A percentile compares a stretch with the other conserved stretches of the same genome.
These are phyloP conservation scores for Tricladium varicosporioides DNA, from an alignment of 2,329 filamentous ascomycete genomes.

Conservation along the genomic window DNA sequence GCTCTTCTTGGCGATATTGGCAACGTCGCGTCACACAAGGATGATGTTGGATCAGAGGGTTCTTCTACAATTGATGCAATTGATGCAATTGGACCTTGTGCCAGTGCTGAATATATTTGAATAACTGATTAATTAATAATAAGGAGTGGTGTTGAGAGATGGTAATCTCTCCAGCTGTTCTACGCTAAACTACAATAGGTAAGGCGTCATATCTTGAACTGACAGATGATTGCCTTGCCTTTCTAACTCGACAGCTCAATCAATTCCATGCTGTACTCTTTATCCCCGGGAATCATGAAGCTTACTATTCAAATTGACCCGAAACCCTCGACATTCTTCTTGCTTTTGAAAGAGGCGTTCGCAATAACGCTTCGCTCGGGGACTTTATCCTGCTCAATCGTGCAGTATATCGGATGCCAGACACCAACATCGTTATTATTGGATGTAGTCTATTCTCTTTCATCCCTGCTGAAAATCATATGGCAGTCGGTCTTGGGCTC, in stretches of 20 bases:
- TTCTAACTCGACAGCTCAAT: conserved; percentile 41
- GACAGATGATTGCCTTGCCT: conserved; percentile 34
- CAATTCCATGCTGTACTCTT: conserved; percentile 44
- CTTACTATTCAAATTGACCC: conserved; percentile 38
- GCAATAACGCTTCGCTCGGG: conserved; percentile 3
- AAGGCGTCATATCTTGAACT: too few relatives aligned
- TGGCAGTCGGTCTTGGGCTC: conserved; percentile 14
- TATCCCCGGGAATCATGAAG: conserved; percentile 47
- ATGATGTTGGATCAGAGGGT: too few relatives aligned
- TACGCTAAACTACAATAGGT: too few relatives aligned
- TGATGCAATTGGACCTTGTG: too few relatives aligned
- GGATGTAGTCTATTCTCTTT: conserved; percentile 50
- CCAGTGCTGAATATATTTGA: too few relatives aligned
- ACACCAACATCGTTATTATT: conserved; percentile 40
- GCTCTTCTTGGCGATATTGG: conserved; percentile 50
- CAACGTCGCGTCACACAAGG: too few relatives aligned
- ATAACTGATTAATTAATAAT: too few relatives aligned
- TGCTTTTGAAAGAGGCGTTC: conserved; percentile 9
- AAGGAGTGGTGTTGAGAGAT: too few relatives aligned
- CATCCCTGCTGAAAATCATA: conserved; percentile 37
- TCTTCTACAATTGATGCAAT: too few relatives aligned
- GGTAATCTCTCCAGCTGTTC: too few relatives aligned
- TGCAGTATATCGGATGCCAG: conserved; percentile 38
- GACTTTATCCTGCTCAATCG: conserved; percentile 32
- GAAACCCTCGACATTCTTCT: conserved; percentile 20